phyloP scores from a whole-genome alignment of 805 yeast genomes.

The Yarrowia phangngaensis region DNA sequence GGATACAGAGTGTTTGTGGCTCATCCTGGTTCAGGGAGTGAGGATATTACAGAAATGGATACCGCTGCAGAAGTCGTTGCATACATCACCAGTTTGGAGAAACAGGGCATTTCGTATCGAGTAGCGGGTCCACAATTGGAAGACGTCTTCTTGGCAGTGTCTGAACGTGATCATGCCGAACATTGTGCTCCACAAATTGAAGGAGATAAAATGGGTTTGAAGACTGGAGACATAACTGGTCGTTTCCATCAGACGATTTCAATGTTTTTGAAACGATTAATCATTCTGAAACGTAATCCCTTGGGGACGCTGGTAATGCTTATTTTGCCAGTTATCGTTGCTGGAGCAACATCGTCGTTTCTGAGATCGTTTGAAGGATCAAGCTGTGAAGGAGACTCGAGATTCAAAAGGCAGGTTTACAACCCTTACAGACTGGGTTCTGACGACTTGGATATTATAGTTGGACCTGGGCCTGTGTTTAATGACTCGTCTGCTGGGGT shows the following conservation, averaged over 20 bases:
- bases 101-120: constrained; percentile 32
- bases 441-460: constrained; percentile 25
- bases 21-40: constrained; percentile 35
- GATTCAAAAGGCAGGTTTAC: constrained; percentile 28
- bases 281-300: constrained; percentile 37
- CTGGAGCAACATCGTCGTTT: constrained; percentile 33
- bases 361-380: constrained; percentile 30
- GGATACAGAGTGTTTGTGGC: constrained; percentile 37
- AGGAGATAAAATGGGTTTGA: constrained; percentile 15
- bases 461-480: constrained; percentile 28
- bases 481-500: constrained; percentile 23
- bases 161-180: constrained; percentile 34
- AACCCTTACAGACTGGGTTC: constrained; percentile 25
- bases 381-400: constrained; percentile 29
- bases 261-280: constrained; percentile 37
- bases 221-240: constrained; percentile 28
- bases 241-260: constrained; percentile 33
- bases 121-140: constrained; percentile 41
- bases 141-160: constrained; percentile 38
- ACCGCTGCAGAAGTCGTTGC: constrained; percentile 34
- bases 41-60: constrained; percentile 32
- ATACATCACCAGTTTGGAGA: constrained; percentile 32
- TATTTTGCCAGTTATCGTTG: constrained; percentile 38
- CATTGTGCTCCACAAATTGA: not conserved
- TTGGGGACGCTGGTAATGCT: constrained; percentile 34